A percentile compares a stretch with the other conserved stretches of the same genome.
Evolutionary conservation across 73 alveolate genomes (phyloP).

Genomic region (Effrenium voratum): DNA sequence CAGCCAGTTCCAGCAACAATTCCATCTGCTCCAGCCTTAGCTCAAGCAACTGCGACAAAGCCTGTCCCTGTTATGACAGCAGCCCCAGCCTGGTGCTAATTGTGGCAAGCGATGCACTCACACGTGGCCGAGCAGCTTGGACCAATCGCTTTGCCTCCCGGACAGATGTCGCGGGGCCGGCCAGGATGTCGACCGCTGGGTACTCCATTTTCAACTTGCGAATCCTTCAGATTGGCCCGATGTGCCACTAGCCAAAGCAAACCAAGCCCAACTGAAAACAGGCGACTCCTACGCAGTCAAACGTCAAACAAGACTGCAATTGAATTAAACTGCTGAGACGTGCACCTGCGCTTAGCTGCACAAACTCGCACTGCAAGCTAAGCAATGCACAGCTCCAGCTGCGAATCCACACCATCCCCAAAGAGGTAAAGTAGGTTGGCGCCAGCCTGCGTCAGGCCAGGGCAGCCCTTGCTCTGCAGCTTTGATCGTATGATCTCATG

Average conservation of each 20-base stretch:
- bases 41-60: background rate
- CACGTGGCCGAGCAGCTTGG: no score
- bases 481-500: no score
- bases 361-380: background rate
- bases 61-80: background rate
- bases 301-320: background rate
- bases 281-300: background rate
- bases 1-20: conserved; percentile 68
- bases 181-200: conserved; percentile 84
- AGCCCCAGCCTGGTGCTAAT: conserved; percentile 45
- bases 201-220: conserved; percentile 10
- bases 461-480: no score
- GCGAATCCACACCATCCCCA: conserved; percentile 80
- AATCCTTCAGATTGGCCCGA: conserved; percentile 35
- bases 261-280: background rate
- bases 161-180: conserved; percentile 83
- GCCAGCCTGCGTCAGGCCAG: background rate
- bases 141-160: conserved; percentile 93
- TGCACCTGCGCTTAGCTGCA: no score
- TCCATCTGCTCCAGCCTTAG: conserved; percentile 74
- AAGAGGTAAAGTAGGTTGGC: conserved; percentile 62
- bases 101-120: background rate
- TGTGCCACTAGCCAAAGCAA: background rate
- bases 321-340: conserved; percentile 40
- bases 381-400: conserved; percentile 1